Evolutionary conservation across 2,329 filamentous ascomycete genomes (phyloP), one percentile per base, ranked within the genome.

Genomic region (Fusarium equiseti): DNA sequence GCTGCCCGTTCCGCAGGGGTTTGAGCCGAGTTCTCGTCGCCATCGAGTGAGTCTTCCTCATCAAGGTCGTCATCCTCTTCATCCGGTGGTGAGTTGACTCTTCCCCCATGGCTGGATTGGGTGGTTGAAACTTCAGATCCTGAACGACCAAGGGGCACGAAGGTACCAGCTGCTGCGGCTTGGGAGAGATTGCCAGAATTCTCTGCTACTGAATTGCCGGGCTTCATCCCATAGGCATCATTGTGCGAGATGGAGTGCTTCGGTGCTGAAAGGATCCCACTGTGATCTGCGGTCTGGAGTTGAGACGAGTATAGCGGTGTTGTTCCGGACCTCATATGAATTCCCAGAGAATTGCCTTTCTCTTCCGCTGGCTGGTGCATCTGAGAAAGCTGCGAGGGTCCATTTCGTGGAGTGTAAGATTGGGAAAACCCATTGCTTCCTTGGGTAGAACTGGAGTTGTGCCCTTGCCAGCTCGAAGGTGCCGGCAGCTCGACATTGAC

Each of bases 321-420:
- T 51, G 42, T 12, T 32, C 45, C 74, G 87, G 91, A 86, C 74
- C 91, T 88, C 9, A 90, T 88, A 65, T 92, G 92, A 71, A 94
- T 83, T 31, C 89, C 89, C 49, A 94, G 84, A 31, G 86, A 83
- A 76, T 78, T 79, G 51, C 76, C 78, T 38, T 79, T 76, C 50
- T 76, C 77, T 62, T 77, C 78, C 63, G 79, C 76, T 38, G 79
- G 79, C 45, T 81, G 80, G 52, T 59, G 72, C 52, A 65, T 38
- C 27, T 72, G 69, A 27, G 66, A 45, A 52, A 54, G 29, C n/a
- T 63, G 61, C 24, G 64, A 49, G 29, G 31, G 54, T 70, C 79
- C 79, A 61, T 77, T 75, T 38, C 80, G 80, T 77, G 84, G 81
- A 56, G 82, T 81, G 72, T 83, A 86, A 16, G 82, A 59, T 64